Evolutionary conservation across 1,139 yeast genomes (phyloP), one percentile per base, ranked within the genome.

Genomic region (Tardiomyces blankii): DNA sequence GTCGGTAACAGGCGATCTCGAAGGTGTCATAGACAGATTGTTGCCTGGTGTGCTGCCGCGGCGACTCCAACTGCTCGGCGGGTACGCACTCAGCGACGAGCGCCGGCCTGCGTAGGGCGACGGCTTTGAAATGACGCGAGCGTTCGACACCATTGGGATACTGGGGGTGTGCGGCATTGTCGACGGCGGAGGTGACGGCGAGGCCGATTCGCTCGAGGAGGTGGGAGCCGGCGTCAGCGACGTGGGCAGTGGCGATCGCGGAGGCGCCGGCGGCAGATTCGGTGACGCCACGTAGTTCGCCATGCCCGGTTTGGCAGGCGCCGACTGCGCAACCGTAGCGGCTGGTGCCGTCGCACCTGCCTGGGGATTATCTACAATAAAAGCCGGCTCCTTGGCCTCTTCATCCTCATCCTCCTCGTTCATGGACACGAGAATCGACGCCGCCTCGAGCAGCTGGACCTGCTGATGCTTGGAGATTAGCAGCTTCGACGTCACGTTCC

Each of bases 391-490:
- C 14, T 48, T 43, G 35, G 48, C 44, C 30, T 41, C 46, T 12
- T 27, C n/a, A 14, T 43, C 45, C 35, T 52, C 51, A 39, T 63
- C 66, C 38, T 65, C 65, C 48, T 82, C 93, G 58, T 80, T 82
- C 86, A 86, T 81, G 8, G 87, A 82, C 35, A 87, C 89, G 48
- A 86, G 69, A 42, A 86, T 85, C 48, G 89, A 80, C 2, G 95
- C 95, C 11, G 95, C 95, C 61, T 86, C 95, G 42, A 86, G 70
- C 38, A 86, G 69, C 63, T 86, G 95, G 5, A 86, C 95, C 62
- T 86, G 95, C 62, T 86, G 95, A 62, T 86, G 95, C 62, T 86
- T 86, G n/a, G 89, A 80, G 42, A 86, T 84, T 41, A 82, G 67
- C 44, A 86, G 69, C 59, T 82, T 83, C 53, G 84, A 82, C 2